These are phyloP conservation scores for Vaccinium corymbosum DNA, from an alignment of 148 eudicot species.

Conservation along the genomic window DNA sequence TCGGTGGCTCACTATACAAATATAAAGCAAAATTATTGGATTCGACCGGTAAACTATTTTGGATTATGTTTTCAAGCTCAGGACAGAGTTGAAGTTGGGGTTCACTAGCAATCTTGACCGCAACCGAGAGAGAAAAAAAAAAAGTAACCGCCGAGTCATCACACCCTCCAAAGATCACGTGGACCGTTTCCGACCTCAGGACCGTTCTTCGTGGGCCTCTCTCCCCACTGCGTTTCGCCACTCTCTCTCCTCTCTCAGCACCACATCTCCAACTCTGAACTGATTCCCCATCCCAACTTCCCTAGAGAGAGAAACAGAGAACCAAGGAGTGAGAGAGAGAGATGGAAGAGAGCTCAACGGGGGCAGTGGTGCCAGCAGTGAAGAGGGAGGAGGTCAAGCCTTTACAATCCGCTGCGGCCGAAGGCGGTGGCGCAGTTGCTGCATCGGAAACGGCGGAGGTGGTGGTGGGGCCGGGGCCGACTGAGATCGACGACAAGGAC, in stretches of 20 bases:
- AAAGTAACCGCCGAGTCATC: slow-evolving; percentile 2
- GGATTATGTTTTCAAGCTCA: no score
- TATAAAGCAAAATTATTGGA: no score
- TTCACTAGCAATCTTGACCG: no score
- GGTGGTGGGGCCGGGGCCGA: slow-evolving; percentile 5
- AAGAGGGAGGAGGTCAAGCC: slow-evolving; percentile 25
- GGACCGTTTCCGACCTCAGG: slow-evolving; percentile 29
- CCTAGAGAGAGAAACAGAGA: slow-evolving; percentile 3
- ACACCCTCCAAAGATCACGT: slow-evolving; percentile 9
- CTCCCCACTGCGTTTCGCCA: slow-evolving; percentile 5
- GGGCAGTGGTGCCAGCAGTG: slow-evolving; percentile 50
- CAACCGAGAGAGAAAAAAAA: not conserved
- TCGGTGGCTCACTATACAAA: no score
- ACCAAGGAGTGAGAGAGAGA: not conserved
- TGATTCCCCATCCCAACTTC: not conserved
- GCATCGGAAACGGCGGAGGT: slow-evolving; percentile 4
- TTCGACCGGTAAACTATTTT: no score
- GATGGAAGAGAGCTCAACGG: slow-evolving; percentile 36
- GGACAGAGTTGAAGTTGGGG: no score
- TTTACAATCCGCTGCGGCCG: slow-evolving; percentile 19
- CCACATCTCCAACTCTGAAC: not conserved
- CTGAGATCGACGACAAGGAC: slow-evolving; percentile 51
- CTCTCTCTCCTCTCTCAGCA: not conserved
- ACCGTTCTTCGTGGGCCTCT: slow-evolving; percentile 17
- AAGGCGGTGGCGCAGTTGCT: not conserved